Percentiles rank a stretch among this genome's conserved stretches.
phyloP scores from a whole-genome alignment of 441 rosid species.

The Pelargonium cotyledonis region DNA sequence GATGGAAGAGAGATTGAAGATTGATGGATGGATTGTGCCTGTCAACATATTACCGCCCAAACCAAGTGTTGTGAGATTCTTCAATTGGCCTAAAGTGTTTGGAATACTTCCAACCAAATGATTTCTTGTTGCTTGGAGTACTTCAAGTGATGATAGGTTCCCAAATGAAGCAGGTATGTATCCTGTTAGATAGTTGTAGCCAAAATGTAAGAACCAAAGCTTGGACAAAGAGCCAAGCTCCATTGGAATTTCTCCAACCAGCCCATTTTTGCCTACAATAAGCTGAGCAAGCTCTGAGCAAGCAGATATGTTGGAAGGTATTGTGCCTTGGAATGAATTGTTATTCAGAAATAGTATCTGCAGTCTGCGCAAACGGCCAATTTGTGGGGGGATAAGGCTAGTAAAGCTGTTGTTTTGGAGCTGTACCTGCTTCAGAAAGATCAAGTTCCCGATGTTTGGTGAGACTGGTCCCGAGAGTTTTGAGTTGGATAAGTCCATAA shows the following conservation, averaged over 20 bases:
- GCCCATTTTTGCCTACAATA: neutral
- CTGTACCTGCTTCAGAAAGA: slow-evolving; percentile 7
- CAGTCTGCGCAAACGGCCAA: slow-evolving; percentile 7
- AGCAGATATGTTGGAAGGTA: slow-evolving; percentile 15
- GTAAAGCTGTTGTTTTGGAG: slow-evolving; percentile 13
- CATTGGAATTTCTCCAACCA: slow-evolving; percentile 14
- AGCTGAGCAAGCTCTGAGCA: slow-evolving; percentile 4
- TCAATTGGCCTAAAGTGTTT: slow-evolving; percentile 16
- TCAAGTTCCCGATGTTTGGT: slow-evolving; percentile 22
- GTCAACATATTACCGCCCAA: slow-evolving; percentile 14
- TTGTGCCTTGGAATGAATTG: slow-evolving; percentile 17
- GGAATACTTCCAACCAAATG: slow-evolving; percentile 22
- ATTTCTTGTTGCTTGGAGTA: neutral
- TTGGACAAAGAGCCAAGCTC: slow-evolving; percentile 6
- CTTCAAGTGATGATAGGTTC: slow-evolving; percentile 19
- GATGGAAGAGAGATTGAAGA: slow-evolving; percentile 25
- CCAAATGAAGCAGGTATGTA: slow-evolving; percentile 22
- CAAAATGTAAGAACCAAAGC: slow-evolving; percentile 4
- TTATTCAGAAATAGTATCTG: neutral
- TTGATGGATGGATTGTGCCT: slow-evolving; percentile 25
- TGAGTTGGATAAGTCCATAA: slow-evolving; percentile 5
- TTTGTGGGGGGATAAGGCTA: slow-evolving; percentile 9
- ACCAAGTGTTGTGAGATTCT: neutral
- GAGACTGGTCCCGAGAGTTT: slow-evolving; percentile 16
- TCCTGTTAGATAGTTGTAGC: slow-evolving; percentile 16